Percentiles rank a stretch among this genome's conserved stretches.
Evolutionary conservation across 225 moss, liverwort and hornwort species (phyloP).

Genomic region (Takakia lepidozioides): DNA sequence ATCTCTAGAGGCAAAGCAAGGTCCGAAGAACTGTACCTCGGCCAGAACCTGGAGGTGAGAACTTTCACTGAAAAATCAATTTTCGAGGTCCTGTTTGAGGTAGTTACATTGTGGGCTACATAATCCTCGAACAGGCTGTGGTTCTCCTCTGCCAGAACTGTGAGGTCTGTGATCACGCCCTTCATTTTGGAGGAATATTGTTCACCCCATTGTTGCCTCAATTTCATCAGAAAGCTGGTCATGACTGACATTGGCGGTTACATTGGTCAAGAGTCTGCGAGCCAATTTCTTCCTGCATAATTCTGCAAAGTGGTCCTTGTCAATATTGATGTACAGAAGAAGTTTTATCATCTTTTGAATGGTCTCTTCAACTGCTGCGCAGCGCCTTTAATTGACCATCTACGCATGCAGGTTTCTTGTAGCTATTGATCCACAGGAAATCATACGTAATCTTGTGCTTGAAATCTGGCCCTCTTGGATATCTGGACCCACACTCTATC

Average conservation of each 20-base stretch:
- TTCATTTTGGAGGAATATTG: slow-evolving; percentile 99
- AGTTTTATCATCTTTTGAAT: slow-evolving; percentile 98
- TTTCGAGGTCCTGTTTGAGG: slow-evolving; percentile 79
- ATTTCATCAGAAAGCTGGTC: slow-evolving; percentile 95
- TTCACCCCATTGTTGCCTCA: slow-evolving; percentile 97
- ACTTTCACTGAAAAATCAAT: slow-evolving; percentile 96
- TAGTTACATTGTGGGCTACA: slow-evolving; percentile 44
- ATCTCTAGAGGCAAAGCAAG: slow-evolving; percentile 94
- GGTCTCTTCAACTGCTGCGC: slow-evolving; percentile 95
- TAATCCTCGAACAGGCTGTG: slow-evolving; percentile 88
- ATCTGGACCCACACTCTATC: no score
- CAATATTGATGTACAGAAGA: slow-evolving; percentile 94
- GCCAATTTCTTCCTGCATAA: slow-evolving; percentile 97
- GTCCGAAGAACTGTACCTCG: slow-evolving; percentile 94
- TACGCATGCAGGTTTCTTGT: no score
- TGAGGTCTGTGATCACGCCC: slow-evolving; percentile 97
- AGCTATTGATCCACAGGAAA: no score
- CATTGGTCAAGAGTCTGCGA: slow-evolving; percentile 82
- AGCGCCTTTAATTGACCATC: no score
- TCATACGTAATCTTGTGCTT: no score
- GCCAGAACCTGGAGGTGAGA: slow-evolving; percentile 96
- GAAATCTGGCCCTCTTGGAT: no score
- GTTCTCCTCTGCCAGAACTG: slow-evolving; percentile 90
- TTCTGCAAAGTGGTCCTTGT: slow-evolving; percentile 93
- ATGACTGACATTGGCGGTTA: slow-evolving; percentile 94